phyloP scores from a whole-genome alignment of 371 early-diverging fungal genomes.

The Batkoa obscura region DNA sequence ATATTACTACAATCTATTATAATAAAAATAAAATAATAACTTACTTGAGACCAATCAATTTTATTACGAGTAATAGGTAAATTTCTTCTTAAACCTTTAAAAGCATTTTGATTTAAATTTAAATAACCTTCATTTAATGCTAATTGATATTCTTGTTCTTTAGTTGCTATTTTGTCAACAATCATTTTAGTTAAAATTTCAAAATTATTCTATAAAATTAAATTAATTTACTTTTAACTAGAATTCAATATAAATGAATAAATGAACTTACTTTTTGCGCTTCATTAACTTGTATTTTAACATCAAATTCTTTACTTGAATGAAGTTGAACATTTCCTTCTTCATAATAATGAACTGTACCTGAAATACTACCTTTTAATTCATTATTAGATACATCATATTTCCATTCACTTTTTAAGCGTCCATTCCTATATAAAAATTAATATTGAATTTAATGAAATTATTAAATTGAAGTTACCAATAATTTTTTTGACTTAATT shows the following conservation, averaged over 20 bases:
- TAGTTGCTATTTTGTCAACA: constrained; percentile 4
- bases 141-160: constrained; percentile 63
- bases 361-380: constrained; percentile 46
- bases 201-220: neutral
- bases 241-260: neutral
- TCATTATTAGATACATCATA: constrained; percentile 28
- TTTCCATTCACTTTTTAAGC: constrained; percentile 75
- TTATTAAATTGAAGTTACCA: constrained; percentile 30
- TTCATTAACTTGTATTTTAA: constrained; percentile 13
- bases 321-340: constrained; percentile 95
- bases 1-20: too few relatives aligned
- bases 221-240: neutral
- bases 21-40: too few relatives aligned
- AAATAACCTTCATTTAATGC: constrained; percentile 63
- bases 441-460: neutral
- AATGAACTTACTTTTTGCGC: constrained; percentile 12
- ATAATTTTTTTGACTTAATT: constrained; percentile 76
- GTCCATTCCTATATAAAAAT: constrained; percentile 48
- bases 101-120: constrained; percentile 64
- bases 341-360: constrained; percentile 91
- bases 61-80: constrained; percentile 82
- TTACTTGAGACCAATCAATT: constrained; percentile 76
- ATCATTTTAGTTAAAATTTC: neutral
- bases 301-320: constrained; percentile 39
- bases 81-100: constrained; percentile 75